Evolutionary conservation across 306 rosid species (phyloP).

Genomic region (Crotalaria pallida): DNA sequence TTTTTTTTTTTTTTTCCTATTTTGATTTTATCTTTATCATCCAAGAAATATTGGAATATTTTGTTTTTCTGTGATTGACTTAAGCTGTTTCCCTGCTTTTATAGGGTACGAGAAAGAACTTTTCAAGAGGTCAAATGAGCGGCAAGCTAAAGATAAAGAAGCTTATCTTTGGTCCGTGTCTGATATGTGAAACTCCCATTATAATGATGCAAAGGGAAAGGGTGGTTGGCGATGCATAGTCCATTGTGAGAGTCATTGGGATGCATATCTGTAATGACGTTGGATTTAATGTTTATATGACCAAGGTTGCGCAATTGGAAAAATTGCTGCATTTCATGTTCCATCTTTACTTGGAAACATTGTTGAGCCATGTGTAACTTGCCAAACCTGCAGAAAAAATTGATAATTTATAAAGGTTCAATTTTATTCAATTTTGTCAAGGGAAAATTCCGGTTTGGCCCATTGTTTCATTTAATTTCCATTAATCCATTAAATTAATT

Average conservation of each 20-base stretch:
- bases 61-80: neutral
- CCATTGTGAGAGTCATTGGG: neutral
- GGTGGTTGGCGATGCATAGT: neutral
- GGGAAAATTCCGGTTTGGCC: too few relatives aligned
- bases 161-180: slow-evolving; percentile 93
- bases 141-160: slow-evolving; percentile 67
- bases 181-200: slow-evolving; percentile 50
- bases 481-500: too few relatives aligned
- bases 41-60: neutral
- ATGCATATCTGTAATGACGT: neutral
- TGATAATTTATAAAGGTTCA: neutral
- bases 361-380: neutral
- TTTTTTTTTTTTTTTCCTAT: neutral
- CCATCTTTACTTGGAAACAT: neutral
- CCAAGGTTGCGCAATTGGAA: neutral
- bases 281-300: neutral
- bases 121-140: slow-evolving; percentile 72
- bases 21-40: neutral
- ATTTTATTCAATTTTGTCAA: neutral
- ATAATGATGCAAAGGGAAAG: neutral
- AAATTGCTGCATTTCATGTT: neutral
- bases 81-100: neutral
- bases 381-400: neutral
- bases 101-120: slow-evolving; percentile 70
- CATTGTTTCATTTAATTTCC: too few relatives aligned